phyloP scores from a whole-genome alignment of 2,329 filamentous ascomycete species.

The Coniochaeta ligniaria region DNA sequence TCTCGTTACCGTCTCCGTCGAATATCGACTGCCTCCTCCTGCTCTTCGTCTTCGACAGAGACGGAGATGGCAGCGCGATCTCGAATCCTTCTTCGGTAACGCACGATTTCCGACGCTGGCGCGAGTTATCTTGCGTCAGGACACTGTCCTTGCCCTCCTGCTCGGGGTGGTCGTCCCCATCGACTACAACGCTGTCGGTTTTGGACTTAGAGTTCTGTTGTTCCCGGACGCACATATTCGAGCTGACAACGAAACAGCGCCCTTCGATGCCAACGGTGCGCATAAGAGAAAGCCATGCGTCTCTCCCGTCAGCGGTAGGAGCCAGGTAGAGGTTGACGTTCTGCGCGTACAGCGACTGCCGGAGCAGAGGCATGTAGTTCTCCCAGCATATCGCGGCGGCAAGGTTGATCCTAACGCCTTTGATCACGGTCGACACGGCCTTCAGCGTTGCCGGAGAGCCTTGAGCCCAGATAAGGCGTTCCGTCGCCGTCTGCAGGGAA shows the following conservation, averaged over 20 bases:
- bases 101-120: conserved; percentile 28
- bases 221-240: conserved; percentile 71
- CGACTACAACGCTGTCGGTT: not conserved
- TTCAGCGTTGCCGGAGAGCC: conserved; percentile 71
- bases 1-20: conserved; percentile 42
- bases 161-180: conserved; percentile 1
- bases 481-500: conserved; percentile 54
- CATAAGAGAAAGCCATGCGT: conserved; percentile 79
- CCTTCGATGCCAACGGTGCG: conserved; percentile 76
- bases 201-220: conserved; percentile 33
- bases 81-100: conserved; percentile 39
- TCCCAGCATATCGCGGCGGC: conserved; percentile 94
- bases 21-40: conserved; percentile 33
- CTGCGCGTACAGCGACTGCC: conserved; percentile 78
- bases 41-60: conserved; percentile 8
- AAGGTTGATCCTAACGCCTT: conserved; percentile 71
- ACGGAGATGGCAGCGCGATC: conserved; percentile 31
- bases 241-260: conserved; percentile 75
- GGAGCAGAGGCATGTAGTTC: conserved; percentile 87
- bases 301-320: conserved; percentile 78
- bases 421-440: conserved; percentile 72
- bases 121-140: not conserved
- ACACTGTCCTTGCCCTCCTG: conserved; percentile 38
- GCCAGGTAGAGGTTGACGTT: conserved; percentile 90
- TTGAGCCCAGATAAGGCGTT: conserved; percentile 84